Base-by-base conservation (phyloP, 208 protist species). In the Endotrypanum monterogeii region DNA sequence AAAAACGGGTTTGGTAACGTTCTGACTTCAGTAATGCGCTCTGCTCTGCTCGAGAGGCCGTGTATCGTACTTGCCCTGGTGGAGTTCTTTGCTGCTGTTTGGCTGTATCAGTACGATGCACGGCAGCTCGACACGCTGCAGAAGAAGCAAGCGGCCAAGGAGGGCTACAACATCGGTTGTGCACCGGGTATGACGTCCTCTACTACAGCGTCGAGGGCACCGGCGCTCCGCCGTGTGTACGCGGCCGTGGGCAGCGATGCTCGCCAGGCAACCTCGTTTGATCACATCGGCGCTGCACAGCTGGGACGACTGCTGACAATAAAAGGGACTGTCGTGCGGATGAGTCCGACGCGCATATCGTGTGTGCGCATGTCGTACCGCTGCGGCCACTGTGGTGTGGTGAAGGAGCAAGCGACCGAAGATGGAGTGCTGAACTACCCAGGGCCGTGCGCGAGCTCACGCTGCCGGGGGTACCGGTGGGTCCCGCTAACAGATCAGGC, bases 401-500 rank as follows among this genome's bases (percentile, higher is more conserved):
- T 86, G 30, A 74, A 87, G 52, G 66, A 80, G 41, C 61, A 69
- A 35, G 50, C 80, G 48, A 88, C 88, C 39, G 86, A 94, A 72
- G 92, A 94, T 70, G 90, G 90, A 37, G 79, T 94, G 66, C 66
- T 96, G 67, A 77, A 84, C 44, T 96, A 89, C 74, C 92, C 92
- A 1, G 84, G 87, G 0, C 60, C 85, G 30, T 96, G 92, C 74
- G 58, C 71, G 39, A 85, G 84, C 23, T 18, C 37, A 30, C 74
- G 83, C 30, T 96, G 92, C 70, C 82, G 85, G 28, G 92, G 92
- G 12, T 94, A 92, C 79, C 85, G 83, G 70, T 96, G 89, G 88
- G 46, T 62, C 1, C 88, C 92, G 6, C 32, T 93, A 35, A 71
- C 86, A 14, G 85, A 88, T n/a, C 74, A 79, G 46, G 81, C 79